phyloP scores from a whole-genome alignment of 768 basidiomycete species.

The Cyathus striatus region DNA sequence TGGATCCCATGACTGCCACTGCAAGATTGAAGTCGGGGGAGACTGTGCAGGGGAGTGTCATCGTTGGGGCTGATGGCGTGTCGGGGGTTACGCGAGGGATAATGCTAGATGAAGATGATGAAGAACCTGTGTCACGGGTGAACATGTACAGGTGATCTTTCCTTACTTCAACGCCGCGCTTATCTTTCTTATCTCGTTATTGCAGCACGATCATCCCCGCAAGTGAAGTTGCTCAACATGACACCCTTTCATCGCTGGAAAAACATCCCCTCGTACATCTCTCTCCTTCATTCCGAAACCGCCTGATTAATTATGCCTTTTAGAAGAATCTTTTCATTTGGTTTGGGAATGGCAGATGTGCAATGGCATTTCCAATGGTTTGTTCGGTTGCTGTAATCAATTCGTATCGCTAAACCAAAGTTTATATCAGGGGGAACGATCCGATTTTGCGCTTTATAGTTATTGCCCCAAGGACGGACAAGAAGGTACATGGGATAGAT shows the following conservation, averaged over 20 bases:
- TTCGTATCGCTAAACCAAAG: constrained; percentile 3
- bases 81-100: constrained; percentile 30
- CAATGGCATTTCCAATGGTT: constrained; percentile 27
- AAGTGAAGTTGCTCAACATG: no score
- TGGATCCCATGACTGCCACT: constrained; percentile 19
- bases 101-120: constrained; percentile 22
- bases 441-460: constrained; percentile 21
- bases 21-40: constrained; percentile 36
- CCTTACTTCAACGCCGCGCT: not conserved
- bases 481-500: constrained; percentile 22
- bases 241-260: no score
- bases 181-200: not conserved
- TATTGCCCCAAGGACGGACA: constrained; percentile 23
- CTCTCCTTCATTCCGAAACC: no score
- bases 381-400: constrained; percentile 2
- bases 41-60: constrained; percentile 39
- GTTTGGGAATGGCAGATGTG: constrained; percentile 26
- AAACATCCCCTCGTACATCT: no score
- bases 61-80: constrained; percentile 54
- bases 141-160: constrained; percentile 38
- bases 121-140: constrained; percentile 12
- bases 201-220: no score
- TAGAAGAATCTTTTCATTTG: constrained; percentile 26
- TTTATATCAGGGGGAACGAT: constrained; percentile 28
- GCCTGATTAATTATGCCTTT: no score